Percentiles rank a stretch among this genome's conserved stretches.
Evolutionary conservation across 192 early-diverging fungal species (phyloP).

Genomic region (Linnemannia hyalina): DNA sequence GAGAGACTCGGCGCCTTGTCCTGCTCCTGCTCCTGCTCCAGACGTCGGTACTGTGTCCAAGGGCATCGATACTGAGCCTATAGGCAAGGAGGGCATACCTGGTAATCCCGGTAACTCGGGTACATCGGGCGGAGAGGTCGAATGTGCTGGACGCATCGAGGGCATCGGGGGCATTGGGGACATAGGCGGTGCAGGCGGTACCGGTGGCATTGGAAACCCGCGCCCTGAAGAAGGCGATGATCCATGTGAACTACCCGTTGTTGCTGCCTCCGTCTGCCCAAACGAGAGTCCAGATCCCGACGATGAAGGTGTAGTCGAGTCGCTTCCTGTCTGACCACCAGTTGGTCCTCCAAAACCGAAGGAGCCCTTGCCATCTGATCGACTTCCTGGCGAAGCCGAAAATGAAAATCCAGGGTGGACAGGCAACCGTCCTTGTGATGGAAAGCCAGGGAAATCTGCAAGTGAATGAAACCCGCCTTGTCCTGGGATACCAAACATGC

Average conservation of each 20-base stretch:
- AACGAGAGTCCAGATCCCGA: neutral
- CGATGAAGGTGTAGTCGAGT: neutral
- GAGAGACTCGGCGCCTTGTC: neutral
- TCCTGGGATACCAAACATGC: slow-evolving; percentile 5
- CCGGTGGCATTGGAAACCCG: neutral
- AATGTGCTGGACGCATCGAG: neutral
- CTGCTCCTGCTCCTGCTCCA: neutral
- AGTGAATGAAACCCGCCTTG: neutral
- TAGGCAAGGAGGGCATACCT: neutral
- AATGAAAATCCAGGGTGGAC: neutral
- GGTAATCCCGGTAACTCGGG: neutral
- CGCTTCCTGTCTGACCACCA: neutral
- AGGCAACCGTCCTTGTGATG: neutral
- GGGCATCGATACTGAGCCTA: neutral
- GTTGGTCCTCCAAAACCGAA: neutral
- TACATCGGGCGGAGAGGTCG: neutral
- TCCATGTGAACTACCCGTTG: neutral
- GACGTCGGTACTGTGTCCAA: neutral
- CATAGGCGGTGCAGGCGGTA: neutral
- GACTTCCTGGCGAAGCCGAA: neutral
- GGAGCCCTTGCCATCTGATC: neutral
- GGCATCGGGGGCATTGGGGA: slow-evolving; percentile 1
- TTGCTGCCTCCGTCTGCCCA: neutral
- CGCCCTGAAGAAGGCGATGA: neutral
- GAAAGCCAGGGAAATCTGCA: neutral